Base-by-base conservation (phyloP, 169 alveolate genomes). In the Plasmodium falciparum region DNA sequence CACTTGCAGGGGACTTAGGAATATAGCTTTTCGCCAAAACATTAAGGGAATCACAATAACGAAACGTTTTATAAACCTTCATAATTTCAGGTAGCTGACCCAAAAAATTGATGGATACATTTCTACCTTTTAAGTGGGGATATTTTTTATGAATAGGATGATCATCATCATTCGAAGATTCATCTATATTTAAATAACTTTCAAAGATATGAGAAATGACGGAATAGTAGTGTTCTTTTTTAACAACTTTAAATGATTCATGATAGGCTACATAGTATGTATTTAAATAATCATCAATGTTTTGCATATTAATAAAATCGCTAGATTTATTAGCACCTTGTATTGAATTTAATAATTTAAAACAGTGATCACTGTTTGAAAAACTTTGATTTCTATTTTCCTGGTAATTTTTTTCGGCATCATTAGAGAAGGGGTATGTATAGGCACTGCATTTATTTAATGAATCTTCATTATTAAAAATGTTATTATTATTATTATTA, bases 21-120 rank as follows among this genome's bases (percentile, higher is more conserved):
- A 78, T 22, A 59, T 78, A 78, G 2, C 75, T 78, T 22, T 43
- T 78, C 9, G 67, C 89, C 52, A 78, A 70, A 15, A 52, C 58
- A 47, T 78, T 65, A 13, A 78, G 13, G 20, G 89, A 65, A 33
- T 78, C 75, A 26, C 80, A 78, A 22, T 78, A 78, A 39, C 67
- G 65, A 67, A 66, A 78, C 71, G 89, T 78, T 70, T 66, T 78
- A 73, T 63, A 66, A 39, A 71, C 67, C 49, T 78, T 78, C 56
- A 78, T 56, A n/a, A 78, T 78, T 52, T 78, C 89, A 13, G 89
- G 89, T 43, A 78, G 33, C 49, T 65, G 43, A 5, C 89, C 89
- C 63, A 78, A 43, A 61, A 49, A 78, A 17, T 78, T 45, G 5
- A 78, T 65, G 22, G 72, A 49, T 17, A 78, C 54, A 71, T 39